These are phyloP conservation scores for Carpinus fangiana DNA, from an alignment of 306 rosid genomes.

Conservation along the genomic window DNA sequence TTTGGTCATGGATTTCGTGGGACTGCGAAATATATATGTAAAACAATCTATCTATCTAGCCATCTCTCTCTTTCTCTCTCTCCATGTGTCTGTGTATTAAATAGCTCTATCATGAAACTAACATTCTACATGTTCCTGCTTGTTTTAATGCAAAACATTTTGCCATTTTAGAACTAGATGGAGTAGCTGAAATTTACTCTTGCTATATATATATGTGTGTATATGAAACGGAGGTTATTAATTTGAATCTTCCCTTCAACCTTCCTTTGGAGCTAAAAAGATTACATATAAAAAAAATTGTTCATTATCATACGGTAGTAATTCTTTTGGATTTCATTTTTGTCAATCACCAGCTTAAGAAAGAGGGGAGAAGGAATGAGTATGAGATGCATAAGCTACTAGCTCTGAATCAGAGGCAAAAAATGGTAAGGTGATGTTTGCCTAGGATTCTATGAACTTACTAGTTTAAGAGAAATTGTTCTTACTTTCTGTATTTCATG, in stretches of 20 bases:
- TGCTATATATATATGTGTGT: neutral
- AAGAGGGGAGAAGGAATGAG: constrained; percentile 96
- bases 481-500: constrained; percentile 16
- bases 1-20: too few relatives aligned
- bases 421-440: constrained; percentile 61
- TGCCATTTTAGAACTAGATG: neutral
- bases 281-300: too few relatives aligned
- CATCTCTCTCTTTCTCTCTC: too few relatives aligned
- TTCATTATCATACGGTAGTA: neutral
- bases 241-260: too few relatives aligned
- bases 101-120: too few relatives aligned
- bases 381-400: constrained; percentile 93
- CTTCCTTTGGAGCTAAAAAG: too few relatives aligned
- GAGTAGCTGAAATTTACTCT: neutral
- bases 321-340: constrained; percentile 19
- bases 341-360: constrained; percentile 75
- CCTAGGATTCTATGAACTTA: constrained; percentile 10
- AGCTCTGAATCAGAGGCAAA: constrained; percentile 95
- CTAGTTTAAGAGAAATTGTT: constrained; percentile 20
- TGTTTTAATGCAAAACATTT: neutral
- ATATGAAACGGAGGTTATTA: too few relatives aligned
- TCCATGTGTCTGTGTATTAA: too few relatives aligned
- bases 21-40: too few relatives aligned
- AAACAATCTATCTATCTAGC: too few relatives aligned
- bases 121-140: too few relatives aligned